phyloP scores from a whole-genome alignment of 2,329 filamentous ascomycete species.

The Microsporum canis region DNA sequence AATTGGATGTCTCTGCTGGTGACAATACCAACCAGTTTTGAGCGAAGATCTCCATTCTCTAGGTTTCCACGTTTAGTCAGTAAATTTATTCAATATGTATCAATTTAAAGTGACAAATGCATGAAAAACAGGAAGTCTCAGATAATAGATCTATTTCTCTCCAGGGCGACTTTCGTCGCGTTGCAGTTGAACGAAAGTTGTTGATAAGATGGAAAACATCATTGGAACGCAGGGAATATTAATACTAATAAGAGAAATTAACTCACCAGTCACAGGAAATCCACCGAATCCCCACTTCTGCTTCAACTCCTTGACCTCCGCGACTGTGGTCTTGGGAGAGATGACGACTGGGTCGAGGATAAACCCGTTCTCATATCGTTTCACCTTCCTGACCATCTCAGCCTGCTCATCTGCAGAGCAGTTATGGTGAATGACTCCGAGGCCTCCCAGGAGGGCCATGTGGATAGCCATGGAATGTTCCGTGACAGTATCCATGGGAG shows the following conservation, averaged over 20 bases:
- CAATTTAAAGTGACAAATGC: conserved; percentile 9
- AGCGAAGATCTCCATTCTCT: conserved; percentile 89
- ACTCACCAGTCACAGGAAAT: conserved; percentile 95
- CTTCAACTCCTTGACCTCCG: conserved; percentile 82
- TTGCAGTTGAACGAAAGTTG: conserved; percentile 99
- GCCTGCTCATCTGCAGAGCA: conserved; percentile 95
- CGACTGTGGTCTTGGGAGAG: conserved; percentile 73
- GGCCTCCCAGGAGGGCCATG: conserved; percentile 48
- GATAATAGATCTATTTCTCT: conserved; percentile 51
- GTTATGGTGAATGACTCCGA: conserved; percentile 95
- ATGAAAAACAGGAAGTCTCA: conserved; percentile 29
- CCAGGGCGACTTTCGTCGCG: conserved; percentile 77
- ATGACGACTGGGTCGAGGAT: conserved; percentile 94
- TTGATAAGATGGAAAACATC: conserved; percentile 57
- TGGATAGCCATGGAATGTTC: conserved; percentile 99
- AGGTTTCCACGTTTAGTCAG: conserved; percentile 8
- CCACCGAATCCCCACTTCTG: conserved; percentile 98
- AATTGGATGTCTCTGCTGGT: conserved; percentile 98
- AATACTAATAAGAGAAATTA: conserved; percentile 14
- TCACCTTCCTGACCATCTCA: conserved; percentile 98
- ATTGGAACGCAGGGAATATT: conserved; percentile 39
- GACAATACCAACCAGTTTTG: conserved; percentile 93
- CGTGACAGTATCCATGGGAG: conserved; percentile 98
- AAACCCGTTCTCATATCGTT: conserved; percentile 98
- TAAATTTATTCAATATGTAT: background rate